phyloP scores from a whole-genome alignment of 176 grass and related monocot genomes.

The Bolboschoenus planiculmis region DNA sequence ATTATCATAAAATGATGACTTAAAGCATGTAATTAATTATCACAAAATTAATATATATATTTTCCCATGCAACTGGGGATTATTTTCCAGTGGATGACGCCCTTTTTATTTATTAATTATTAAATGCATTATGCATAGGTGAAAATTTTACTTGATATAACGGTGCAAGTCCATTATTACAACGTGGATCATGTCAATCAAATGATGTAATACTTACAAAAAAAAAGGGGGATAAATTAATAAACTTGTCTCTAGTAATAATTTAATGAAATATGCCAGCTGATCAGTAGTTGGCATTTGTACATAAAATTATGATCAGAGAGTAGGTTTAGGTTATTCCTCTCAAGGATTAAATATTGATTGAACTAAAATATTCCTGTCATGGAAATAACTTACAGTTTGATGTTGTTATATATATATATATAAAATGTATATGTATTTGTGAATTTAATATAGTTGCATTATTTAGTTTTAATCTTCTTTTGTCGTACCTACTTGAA shows the following conservation, averaged over 20 bases:
- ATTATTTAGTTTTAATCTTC: not conserved
- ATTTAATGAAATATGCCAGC: not conserved
- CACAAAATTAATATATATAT: not conserved
- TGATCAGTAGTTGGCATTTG: slow-evolving; percentile 8
- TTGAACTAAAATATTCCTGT: not conserved
- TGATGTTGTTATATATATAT: not conserved
- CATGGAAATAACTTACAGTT: not conserved
- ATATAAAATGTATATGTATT: not conserved
- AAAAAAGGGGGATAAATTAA: not conserved
- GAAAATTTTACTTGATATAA: not conserved
- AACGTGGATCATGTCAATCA: not conserved
- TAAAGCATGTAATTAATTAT: not conserved
- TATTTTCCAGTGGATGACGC: not conserved
- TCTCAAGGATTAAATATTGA: not conserved
- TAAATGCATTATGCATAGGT: not conserved
- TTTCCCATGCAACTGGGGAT: not conserved
- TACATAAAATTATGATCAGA: not conserved
- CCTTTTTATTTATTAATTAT: not conserved
- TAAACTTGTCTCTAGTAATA: not conserved
- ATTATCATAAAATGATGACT: not conserved
- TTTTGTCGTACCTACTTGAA: not conserved
- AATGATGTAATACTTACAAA: not conserved
- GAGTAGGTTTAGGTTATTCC: not conserved
- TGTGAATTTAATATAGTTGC: not conserved
- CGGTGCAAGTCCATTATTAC: not conserved